Evolutionary conservation across 179 eudicot genomes (phyloP).

Genomic region (Camellia oleifera): DNA sequence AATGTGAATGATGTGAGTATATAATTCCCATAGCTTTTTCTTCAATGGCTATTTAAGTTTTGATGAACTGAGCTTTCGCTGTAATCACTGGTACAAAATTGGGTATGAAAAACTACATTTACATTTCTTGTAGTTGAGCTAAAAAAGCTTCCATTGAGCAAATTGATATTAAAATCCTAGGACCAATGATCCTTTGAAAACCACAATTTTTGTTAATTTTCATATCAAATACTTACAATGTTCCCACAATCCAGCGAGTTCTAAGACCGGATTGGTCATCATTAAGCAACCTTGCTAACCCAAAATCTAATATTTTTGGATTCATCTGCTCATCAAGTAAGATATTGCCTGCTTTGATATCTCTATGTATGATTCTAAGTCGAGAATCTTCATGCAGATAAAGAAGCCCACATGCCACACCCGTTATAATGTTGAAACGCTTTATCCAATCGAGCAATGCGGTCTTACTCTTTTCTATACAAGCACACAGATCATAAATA

Average conservation of each 20-base stretch:
- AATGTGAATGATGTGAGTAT: no score
- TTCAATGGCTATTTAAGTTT: no score
- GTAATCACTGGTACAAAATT: no score
- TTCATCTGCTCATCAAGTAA: conserved; percentile 14
- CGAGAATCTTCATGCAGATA: conserved; percentile 14
- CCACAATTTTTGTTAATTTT: no score
- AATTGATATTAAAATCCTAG: no score
- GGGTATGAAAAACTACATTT: no score
- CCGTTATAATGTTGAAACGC: conserved; percentile 9
- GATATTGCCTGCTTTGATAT: conserved; percentile 15
- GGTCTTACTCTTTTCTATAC: conserved; percentile 16
- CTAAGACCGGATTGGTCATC: conserved; percentile 1
- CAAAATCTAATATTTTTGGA: conserved; percentile 13
- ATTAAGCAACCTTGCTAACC: conserved; percentile 5
- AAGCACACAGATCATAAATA: neutral
- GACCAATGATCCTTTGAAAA: no score
- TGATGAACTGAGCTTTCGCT: no score
- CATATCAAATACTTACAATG: conserved; percentile 8
- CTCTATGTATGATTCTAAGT: conserved; percentile 9
- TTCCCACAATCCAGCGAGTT: conserved; percentile 13
- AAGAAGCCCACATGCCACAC: conserved; percentile 15
- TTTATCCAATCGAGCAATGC: conserved; percentile 14
- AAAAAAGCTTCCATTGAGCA: no score
- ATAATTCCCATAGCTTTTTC: no score
- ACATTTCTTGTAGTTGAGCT: no score